phyloP scores from a whole-genome alignment of 257 asterid species.

The Striga asiatica region DNA sequence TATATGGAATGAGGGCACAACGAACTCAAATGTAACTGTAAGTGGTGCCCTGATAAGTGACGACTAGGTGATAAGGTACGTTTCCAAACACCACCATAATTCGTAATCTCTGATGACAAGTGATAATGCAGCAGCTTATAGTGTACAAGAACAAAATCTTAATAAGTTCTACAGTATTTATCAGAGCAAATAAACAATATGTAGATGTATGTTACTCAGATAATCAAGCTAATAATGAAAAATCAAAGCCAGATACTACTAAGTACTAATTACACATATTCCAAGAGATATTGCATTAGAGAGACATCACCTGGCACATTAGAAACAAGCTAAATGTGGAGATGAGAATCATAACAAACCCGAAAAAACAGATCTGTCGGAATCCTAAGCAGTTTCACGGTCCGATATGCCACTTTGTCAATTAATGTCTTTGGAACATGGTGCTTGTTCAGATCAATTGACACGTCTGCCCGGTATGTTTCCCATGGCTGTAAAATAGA shows the following conservation, averaged over 20 bases:
- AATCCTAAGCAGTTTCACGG: neutral
- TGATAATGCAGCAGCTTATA: neutral
- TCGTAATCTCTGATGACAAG: neutral
- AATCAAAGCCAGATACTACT: neutral
- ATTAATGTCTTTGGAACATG: neutral
- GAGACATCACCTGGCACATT: neutral
- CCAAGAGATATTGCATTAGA: constrained; percentile 2
- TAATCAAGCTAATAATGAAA: neutral
- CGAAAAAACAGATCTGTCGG: neutral
- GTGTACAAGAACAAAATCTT: neutral
- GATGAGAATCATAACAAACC: constrained; percentile 33
- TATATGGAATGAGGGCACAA: too few relatives aligned
- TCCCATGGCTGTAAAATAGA: neutral
- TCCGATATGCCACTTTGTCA: neutral
- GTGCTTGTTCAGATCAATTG: neutral
- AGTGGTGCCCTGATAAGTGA: neutral
- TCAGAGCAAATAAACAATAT: neutral
- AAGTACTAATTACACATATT: neutral
- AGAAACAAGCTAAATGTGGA: neutral
- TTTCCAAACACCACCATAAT: neutral
- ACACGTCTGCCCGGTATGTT: neutral
- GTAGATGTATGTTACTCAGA: neutral
- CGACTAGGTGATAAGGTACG: neutral
- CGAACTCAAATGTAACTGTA: neutral
- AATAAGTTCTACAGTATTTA: neutral